Evolutionary conservation across 805 yeast genomes (phyloP), one percentile per base, ranked within the genome.

Genomic region (Candida saitoana): DNA sequence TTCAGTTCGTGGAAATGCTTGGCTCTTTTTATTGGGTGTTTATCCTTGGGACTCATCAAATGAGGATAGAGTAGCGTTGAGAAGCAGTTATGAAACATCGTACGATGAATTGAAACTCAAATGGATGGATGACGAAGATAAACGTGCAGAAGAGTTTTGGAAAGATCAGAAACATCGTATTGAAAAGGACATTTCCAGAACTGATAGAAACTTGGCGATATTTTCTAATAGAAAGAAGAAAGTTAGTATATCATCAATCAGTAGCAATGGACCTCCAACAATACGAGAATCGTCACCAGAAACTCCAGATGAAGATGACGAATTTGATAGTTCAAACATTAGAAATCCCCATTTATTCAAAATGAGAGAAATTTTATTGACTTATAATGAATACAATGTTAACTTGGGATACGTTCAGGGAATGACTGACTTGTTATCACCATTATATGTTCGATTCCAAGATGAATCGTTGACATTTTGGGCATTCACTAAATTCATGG

Each of bases 381-480:
- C 97, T 0, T 91, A 84, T 55, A 91, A 93, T 59, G 89, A 86
- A 60, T 75, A 82, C 59, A 90, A 93, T 60, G 71, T 69, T 36
- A 84, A 88, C 50, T 64, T 93, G 50, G 99, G 99, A 1, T 93
- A 93, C 56, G 96, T 93, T 15, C 99, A 93, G 65, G 99, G 99
- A 2, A 93, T 93, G 99, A 80, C 93, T 7, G 99, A 93, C 61
- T 67, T 93, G 39, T 67, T 93, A 29, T 84, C 96, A 0, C 97
- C 97, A 0, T 63, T 93, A 2, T 93, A 88, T 59, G 78, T 74
- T 40, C 63, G 56, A 54, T 68, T 51, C 49, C 74, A 75, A 49
- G 95, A 90, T 58, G 96, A 90, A 50, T 68, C 82, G 0, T 54
- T 88, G 18, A 72, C 96, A 4, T 93, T 93, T 60, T 88, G 96